These are phyloP conservation scores for Melampsora americana DNA, from an alignment of 1,284 basidiomycete genomes.

Conservation along the genomic window DNA sequence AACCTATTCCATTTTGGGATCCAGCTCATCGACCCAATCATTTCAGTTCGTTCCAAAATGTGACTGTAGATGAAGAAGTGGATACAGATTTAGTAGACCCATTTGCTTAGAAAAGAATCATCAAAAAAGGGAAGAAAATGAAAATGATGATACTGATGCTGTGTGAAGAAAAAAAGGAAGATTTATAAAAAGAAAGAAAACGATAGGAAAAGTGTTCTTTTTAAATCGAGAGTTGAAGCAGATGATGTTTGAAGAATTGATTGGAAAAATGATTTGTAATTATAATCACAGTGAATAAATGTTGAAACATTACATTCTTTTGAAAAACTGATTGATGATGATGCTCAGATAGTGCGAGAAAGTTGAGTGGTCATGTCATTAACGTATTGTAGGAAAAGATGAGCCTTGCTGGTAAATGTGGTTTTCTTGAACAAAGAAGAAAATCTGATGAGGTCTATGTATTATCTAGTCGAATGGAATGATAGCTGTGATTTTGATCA, in stretches of 20 bases:
- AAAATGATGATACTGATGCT: not conserved
- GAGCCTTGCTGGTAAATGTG: no score
- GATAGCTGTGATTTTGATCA: no score
- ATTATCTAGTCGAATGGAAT: no score
- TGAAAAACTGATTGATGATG: no score
- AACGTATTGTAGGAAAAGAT: no score
- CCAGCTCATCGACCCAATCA: slow-evolving; percentile 75
- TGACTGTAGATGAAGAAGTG: slow-evolving; percentile 45
- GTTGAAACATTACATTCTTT: not conserved
- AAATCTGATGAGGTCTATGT: no score
- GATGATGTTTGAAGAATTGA: not conserved
- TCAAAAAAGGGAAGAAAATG: not conserved
- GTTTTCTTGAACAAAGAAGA: no score
- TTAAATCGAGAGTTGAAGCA: not conserved
- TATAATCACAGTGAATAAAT: not conserved
- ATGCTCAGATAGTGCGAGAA: no score
- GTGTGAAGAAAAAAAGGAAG: not conserved
- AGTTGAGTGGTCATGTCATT: no score
- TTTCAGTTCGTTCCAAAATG: slow-evolving; percentile 52
- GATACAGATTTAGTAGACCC: slow-evolving; percentile 52
- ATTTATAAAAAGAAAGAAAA: not conserved
- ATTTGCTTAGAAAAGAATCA: slow-evolving; percentile 47
- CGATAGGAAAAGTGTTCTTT: no score
- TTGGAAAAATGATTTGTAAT: not conserved
- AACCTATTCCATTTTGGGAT: slow-evolving; percentile 90